These are phyloP conservation scores for Clonostachys solani DNA, from an alignment of 2,329 filamentous ascomycete genomes.

Conservation along the genomic window DNA sequence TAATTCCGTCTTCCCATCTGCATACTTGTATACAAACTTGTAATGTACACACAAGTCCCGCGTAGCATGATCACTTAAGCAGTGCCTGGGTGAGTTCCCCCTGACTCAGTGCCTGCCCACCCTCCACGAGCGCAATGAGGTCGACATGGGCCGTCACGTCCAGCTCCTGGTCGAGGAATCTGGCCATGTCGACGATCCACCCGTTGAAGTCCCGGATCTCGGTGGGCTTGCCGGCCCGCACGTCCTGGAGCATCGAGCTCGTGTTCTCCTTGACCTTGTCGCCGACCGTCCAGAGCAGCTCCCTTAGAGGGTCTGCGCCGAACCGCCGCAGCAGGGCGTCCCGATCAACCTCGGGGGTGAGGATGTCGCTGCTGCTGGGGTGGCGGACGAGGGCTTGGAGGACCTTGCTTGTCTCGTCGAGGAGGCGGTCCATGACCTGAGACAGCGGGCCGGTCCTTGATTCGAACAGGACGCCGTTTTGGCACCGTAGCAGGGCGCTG, in stretches of 20 bases:
- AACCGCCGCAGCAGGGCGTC: slow-evolving; percentile 29
- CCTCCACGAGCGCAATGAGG: slow-evolving; percentile 38
- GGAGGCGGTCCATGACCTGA: slow-evolving; percentile 61
- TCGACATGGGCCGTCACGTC: slow-evolving; percentile 31
- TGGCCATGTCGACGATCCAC: slow-evolving; percentile 45
- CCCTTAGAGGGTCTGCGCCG: slow-evolving; percentile 31
- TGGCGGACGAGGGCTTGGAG: slow-evolving; percentile 65
- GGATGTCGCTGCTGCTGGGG: slow-evolving; percentile 34
- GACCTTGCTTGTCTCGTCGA: slow-evolving; percentile 72
- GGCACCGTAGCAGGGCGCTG: slow-evolving; percentile 71
- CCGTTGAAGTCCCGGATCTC: slow-evolving; percentile 58
- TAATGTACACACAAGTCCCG: no score
- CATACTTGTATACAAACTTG: background rate
- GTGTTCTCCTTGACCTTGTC: slow-evolving; percentile 46
- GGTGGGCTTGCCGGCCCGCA: slow-evolving; percentile 42
- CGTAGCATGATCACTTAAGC: background rate
- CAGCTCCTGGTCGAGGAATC: slow-evolving; percentile 20
- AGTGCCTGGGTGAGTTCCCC: slow-evolving; percentile 19
- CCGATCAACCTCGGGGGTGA: slow-evolving; percentile 11
- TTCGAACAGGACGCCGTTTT: slow-evolving; percentile 73
- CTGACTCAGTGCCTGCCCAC: slow-evolving; percentile 19
- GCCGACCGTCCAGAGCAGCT: slow-evolving; percentile 41
- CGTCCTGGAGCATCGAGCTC: slow-evolving; percentile 61
- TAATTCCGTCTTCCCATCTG: background rate
- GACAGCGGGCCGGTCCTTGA: slow-evolving; percentile 35